Evolutionary conservation across 495 filamentous ascomycete genomes (phyloP), one percentile per base, ranked within the genome.

Genomic region (Schizothecium vesticola): DNA sequence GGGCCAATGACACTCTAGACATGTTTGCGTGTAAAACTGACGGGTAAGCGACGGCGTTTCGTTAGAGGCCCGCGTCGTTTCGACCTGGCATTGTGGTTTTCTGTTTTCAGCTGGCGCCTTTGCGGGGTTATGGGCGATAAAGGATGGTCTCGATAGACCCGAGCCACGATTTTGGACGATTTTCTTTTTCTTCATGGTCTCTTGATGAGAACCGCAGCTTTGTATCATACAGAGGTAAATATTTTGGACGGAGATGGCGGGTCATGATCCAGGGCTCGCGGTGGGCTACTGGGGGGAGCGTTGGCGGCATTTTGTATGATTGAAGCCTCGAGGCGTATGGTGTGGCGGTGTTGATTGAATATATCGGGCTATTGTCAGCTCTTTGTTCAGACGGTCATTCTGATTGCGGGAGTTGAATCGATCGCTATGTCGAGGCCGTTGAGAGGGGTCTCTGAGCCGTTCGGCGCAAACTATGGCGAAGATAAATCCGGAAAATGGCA

Each of bases 171-270:
- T 51, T 19, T 65, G 56, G 28, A 59, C 31, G 56, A 58, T 31
- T 59, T 43, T 65, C 7, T 24, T 55, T 43, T 16, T 56, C 25
- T 65, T 65, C 51, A 28, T 51, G 23, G 43, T 33, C 24, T 58
- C 64, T 58, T 24, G 9, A 57, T 8, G 64, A 25, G 51, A n/a
- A 57, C 6, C 43, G 43, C 56, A 64, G 26, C 67, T 68, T 51
- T 64, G 61, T 57, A 57, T 29, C 61, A 68, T 63, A 59, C n/a
- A 24, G 21, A 57, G 5, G 55, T 65, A 65, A 21, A 57, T 64
- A 64, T 33, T 56, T 64, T 11, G 61, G 61, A 8, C 21, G 43
- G 2, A n/a, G 43, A 51, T n/a, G 43, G 43, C 43, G 43, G 43
- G 43, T 51, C 43, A n/a, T 6, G 43, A 51, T n/a, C 43, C 43